Evolutionary conservation across 2,329 filamentous ascomycete genomes (phyloP).

Genomic region (Pseudopyricularia cyperi): DNA sequence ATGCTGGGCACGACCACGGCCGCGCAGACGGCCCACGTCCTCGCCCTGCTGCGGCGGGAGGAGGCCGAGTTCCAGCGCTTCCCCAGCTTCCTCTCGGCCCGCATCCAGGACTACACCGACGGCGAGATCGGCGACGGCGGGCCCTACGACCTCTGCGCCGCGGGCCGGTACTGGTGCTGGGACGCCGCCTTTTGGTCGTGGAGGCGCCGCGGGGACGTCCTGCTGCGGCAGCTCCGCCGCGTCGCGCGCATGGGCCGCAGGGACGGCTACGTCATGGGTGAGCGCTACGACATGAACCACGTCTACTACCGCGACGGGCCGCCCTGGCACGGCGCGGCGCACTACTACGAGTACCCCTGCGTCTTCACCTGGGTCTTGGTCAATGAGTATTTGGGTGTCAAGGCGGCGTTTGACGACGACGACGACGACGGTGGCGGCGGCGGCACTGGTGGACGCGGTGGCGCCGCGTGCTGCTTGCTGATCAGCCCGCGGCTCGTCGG

Average conservation of each 20-base stretch:
- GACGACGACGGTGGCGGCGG: too few relatives aligned
- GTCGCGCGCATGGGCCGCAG: conserved; percentile 4
- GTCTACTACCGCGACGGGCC: conserved; percentile 6
- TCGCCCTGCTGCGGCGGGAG: conserved; percentile 1
- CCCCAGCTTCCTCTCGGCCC: conserved; percentile 6
- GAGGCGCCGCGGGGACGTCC: conserved; percentile 2
- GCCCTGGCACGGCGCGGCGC: conserved; percentile 6
- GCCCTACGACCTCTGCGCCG: conserved; percentile 7
- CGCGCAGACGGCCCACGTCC: background rate
- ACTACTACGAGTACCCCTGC: conserved; percentile 8
- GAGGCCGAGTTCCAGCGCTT: conserved; percentile 6
- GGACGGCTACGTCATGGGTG: conserved; percentile 7
- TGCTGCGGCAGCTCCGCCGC: conserved; percentile 4
- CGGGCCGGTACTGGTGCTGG: conserved; percentile 7
- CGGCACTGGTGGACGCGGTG: background rate
- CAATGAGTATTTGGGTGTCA: conserved; percentile 4
- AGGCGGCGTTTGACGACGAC: background rate
- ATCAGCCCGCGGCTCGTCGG: conserved; percentile 1
- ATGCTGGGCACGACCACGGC: conserved; percentile 2
- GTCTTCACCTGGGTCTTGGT: conserved; percentile 6
- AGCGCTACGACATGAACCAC: conserved; percentile 7
- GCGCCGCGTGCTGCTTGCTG: background rate
- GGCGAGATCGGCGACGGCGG: conserved; percentile 7
- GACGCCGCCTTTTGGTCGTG: conserved; percentile 7
- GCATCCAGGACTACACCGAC: conserved; percentile 5